A percentile compares a stretch with the other conserved stretches of the same genome.
These are phyloP conservation scores for Alternaria brassicicola DNA, from an alignment of 2,329 filamentous ascomycete genomes.

Conservation along the genomic window DNA sequence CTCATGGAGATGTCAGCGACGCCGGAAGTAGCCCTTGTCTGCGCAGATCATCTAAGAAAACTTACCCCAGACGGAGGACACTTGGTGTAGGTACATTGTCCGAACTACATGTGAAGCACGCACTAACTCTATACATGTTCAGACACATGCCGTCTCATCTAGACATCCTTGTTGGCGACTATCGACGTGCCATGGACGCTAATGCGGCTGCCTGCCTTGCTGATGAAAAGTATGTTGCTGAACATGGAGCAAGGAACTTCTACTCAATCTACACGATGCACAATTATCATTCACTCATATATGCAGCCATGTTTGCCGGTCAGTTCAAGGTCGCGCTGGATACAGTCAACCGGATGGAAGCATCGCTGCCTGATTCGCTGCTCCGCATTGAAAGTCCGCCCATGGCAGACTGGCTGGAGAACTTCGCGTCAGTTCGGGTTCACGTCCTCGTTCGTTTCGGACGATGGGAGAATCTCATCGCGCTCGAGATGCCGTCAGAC, in stretches of 20 bases:
- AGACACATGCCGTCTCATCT: conserved; percentile 78
- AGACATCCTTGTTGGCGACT: conserved; percentile 75
- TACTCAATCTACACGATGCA: conserved; percentile 79
- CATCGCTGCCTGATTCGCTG: conserved; percentile 66
- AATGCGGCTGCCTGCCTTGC: conserved; percentile 71
- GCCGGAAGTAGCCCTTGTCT: conserved; percentile 66
- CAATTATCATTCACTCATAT: conserved; percentile 76
- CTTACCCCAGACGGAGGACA: conserved; percentile 74
- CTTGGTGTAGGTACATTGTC: conserved; percentile 50
- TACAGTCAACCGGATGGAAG: conserved; percentile 65
- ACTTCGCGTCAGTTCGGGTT: conserved; percentile 69
- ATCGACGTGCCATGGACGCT: conserved; percentile 67
- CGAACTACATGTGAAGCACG: background rate
- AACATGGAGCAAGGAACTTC: conserved; percentile 69
- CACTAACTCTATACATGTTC: background rate
- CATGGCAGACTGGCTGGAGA: conserved; percentile 79
- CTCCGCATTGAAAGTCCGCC: conserved; percentile 69
- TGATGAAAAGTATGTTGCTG: conserved; percentile 69
- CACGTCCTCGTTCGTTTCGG: conserved; percentile 78
- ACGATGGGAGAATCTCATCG: conserved; percentile 69
- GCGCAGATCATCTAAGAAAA: conserved; percentile 66
- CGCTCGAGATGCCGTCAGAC: conserved; percentile 63
- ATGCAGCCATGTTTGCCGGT: conserved; percentile 78
- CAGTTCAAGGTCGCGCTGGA: conserved; percentile 67
- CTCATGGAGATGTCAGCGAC: conserved; percentile 76